Base-by-base conservation (phyloP, 495 filamentous ascomycete genomes). In the Lophium mytilinum region DNA sequence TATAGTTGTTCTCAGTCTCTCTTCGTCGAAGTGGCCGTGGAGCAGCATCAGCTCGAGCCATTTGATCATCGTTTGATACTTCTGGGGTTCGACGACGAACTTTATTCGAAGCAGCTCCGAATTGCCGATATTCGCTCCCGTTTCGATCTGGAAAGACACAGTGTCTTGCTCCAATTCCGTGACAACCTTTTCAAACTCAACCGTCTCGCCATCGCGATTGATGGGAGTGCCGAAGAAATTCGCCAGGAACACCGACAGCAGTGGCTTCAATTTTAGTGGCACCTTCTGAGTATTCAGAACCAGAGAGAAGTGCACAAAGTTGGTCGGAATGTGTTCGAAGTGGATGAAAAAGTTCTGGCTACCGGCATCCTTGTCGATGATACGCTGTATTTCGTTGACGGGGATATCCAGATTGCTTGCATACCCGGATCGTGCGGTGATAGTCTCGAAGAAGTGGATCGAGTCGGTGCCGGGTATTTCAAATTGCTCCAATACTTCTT, bases 181-280 rank as follows among this genome's bases (percentile, higher is more conserved):
- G 12, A 96, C 88, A 21, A 97, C 88, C 49, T 95, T 77, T 64
- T 97, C 94, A 67, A 96, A 99, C 57, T 87, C 83, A 14, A 99
- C 73, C 9, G 76, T 80, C 66, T 88, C 75, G 43, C 88, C 90
- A 66, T 90, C 78, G n/a, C 82, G 83, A 66, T 78, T 71, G 47
- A 99, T 83, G 0, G 91, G 92, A 0, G 89, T 88, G 66, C 88
- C 90, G 76, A 97, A 99, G 77, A 96, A 95, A 60, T 90, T 94
- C 55, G 88, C 87, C 24, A 84, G 82, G 68, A 91, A 97, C 19
- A 97, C 76, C 0, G 87, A 75, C 12, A 97, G 72, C 10, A 99
- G 74, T 9, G 93, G 94, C 68, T 89, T 87, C 50, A 86, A 76
- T 53, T 87, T 77, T 4, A 84, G 75, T 0, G 89, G 86, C 0